Evolutionary conservation across 176 grass and related monocot species (phyloP).

Genomic region (Bonia amplexicaulis): DNA sequence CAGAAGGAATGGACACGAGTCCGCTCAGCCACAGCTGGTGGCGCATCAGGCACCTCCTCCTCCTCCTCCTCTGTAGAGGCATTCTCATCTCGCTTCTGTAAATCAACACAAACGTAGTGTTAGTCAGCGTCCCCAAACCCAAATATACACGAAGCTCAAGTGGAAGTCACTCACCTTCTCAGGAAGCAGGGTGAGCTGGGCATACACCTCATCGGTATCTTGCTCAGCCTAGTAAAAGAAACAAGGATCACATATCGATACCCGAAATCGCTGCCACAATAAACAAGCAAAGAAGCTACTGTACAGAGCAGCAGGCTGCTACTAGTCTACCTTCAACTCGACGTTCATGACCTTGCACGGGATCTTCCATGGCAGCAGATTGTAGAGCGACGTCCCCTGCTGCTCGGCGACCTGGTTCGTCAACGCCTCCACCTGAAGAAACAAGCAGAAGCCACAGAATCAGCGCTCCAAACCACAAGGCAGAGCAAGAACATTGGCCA

Average conservation of each 20-base stretch:
- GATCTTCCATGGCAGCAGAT: slow-evolving; percentile 88
- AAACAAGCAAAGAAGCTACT: slow-evolving; percentile 10
- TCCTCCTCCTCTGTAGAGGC: slow-evolving; percentile 31
- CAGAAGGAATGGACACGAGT: slow-evolving; percentile 73
- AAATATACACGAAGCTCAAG: background rate
- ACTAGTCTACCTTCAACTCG: slow-evolving; percentile 57
- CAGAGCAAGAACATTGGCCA: background rate
- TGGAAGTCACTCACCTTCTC: slow-evolving; percentile 47
- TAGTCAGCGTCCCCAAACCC: background rate
- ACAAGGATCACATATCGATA: background rate
- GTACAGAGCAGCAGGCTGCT: background rate
- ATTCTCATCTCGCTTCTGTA: slow-evolving; percentile 59
- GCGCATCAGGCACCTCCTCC: slow-evolving; percentile 24
- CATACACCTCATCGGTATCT: slow-evolving; percentile 93
- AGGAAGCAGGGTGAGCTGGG: slow-evolving; percentile 79
- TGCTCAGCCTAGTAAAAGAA: slow-evolving; percentile 60
- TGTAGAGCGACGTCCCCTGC: slow-evolving; percentile 56
- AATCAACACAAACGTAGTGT: background rate
- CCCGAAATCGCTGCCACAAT: background rate
- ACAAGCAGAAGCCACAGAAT: slow-evolving; percentile 4
- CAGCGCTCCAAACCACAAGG: background rate
- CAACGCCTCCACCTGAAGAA: slow-evolving; percentile 75
- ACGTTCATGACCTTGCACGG: slow-evolving; percentile 78
- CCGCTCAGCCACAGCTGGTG: slow-evolving; percentile 14
- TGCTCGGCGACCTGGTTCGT: slow-evolving; percentile 77